Evolutionary conservation across 331 rosid species (phyloP), one percentile per base, ranked within the genome.

Genomic region (Saraca asoca): DNA sequence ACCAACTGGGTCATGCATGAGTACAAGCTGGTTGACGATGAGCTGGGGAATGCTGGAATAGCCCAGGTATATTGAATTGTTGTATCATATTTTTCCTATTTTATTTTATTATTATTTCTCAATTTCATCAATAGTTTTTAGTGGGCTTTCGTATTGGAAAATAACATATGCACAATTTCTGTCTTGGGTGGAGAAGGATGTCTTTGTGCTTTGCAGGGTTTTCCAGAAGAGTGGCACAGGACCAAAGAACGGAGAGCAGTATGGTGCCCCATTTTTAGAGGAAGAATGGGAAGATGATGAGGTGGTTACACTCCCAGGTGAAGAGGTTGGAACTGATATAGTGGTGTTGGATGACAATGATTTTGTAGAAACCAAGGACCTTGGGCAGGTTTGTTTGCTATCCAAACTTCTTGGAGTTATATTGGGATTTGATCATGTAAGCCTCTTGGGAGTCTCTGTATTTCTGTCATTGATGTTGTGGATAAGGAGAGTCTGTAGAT

Each of bases 1-100:
- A 82, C 86, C 70, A 94, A 94, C 52, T 94, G 99, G 99, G 99
- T 94, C 2, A 94, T 94, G 99, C 99, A 94, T 38, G 99, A 94
- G 81, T 94, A 90, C 46, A 83, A 80, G 61, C 74, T 90, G 37
- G 62, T 39, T 8, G 87, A 86, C 16, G 92, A 86, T 44, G 77
- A 79, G 9, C n/a, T 90, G 82, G 86, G 60, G 24, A 84, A 81
- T 51, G 71, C 82, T 2, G 95, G 89, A 37, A 51, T 64, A 46
- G 34, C 56, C 0, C 85, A 81, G 91, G 97, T 90, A 68, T 18
- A 31, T 46, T 2, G 6, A 1, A 15, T 53, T 10, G 9, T 35
- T 7, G 18, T 8, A 0, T 6, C n/a, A 29, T 18, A 7, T 8
- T 34, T 4, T n/a, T 59, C 51, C 0, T 38, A 0, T 72, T 12